Evolutionary conservation across 179 eudicot species (phyloP).

Genomic region (Silene noctiflora): DNA sequence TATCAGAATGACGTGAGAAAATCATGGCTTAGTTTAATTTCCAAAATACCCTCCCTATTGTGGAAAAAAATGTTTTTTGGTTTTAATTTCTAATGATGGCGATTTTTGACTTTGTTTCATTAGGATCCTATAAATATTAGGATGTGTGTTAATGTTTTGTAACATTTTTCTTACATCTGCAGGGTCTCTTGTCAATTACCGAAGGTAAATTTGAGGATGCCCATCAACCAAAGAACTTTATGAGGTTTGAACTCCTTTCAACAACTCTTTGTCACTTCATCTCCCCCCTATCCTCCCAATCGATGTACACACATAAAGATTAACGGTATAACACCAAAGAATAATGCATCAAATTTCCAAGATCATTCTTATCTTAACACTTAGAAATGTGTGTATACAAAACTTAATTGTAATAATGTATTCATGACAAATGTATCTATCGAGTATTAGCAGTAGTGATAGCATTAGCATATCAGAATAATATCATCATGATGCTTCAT

Average conservation of each 20-base stretch:
- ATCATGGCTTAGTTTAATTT: neutral
- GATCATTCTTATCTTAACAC: too few relatives aligned
- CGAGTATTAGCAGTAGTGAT: too few relatives aligned
- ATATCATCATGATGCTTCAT: too few relatives aligned
- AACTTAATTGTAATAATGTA: too few relatives aligned
- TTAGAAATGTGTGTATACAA: too few relatives aligned
- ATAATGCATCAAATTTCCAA: too few relatives aligned
- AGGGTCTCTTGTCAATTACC: conserved; percentile 23
- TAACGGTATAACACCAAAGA: too few relatives aligned
- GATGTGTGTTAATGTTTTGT: neutral
- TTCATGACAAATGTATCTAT: too few relatives aligned
- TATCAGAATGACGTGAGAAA: neutral
- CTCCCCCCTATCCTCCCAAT: neutral
- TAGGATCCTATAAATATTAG: neutral
- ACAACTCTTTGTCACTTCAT: neutral
- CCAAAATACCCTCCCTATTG: neutral
- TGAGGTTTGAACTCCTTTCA: conserved; percentile 27
- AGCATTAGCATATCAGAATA: too few relatives aligned
- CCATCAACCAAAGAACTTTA: conserved; percentile 22
- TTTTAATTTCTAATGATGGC: neutral
- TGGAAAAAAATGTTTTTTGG: neutral
- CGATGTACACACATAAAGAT: too few relatives aligned
- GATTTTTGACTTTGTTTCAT: neutral
- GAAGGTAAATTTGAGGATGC: conserved; percentile 20
- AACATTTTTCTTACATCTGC: conserved; percentile 25